These are phyloP conservation scores for Phyllosticta citrichinensis DNA, from an alignment of 2,329 filamentous ascomycete species.

Conservation along the genomic window DNA sequence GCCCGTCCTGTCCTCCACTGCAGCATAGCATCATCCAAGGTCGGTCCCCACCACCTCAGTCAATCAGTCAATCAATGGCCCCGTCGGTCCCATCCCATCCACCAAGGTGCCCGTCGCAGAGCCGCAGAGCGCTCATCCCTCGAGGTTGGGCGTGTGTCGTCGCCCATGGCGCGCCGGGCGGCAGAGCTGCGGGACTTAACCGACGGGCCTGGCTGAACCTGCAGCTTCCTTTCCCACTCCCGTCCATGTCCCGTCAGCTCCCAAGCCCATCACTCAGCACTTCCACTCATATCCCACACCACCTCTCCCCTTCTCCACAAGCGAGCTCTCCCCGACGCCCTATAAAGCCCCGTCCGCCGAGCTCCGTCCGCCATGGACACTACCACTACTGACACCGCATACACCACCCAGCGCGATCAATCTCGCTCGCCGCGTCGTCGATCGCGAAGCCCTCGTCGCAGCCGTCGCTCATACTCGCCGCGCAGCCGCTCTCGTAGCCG, in stretches of 20 bases:
- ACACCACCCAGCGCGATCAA: slow-evolving; percentile 61
- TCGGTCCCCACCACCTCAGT: too few relatives aligned
- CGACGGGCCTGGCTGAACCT: slow-evolving; percentile 9
- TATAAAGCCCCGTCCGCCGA: slow-evolving; percentile 6
- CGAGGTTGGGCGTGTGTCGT: slow-evolving; percentile 4
- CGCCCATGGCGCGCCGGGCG: slow-evolving; percentile 4
- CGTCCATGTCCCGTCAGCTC: neutral
- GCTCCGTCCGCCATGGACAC: slow-evolving; percentile 7
- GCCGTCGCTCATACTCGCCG: slow-evolving; percentile 53
- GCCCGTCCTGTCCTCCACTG: too few relatives aligned
- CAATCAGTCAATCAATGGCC: too few relatives aligned
- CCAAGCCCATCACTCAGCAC: neutral
- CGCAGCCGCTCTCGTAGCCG: slow-evolving; percentile 72
- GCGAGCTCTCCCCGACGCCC: slow-evolving; percentile 1
- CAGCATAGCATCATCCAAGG: too few relatives aligned
- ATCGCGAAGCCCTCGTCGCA: slow-evolving; percentile 36
- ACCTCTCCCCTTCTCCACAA: slow-evolving; percentile 4
- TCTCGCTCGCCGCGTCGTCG: slow-evolving; percentile 64
- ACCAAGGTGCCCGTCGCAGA: slow-evolving; percentile 2
- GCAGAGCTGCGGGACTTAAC: slow-evolving; percentile 10
- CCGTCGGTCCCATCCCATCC: neutral
- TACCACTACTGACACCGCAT: slow-evolving; percentile 8
- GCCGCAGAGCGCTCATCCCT: neutral
- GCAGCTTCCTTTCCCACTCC: slow-evolving; percentile 8
- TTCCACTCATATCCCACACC: slow-evolving; percentile 3